These are phyloP conservation scores for Cyberlindnera xishuangbannaensis DNA, from an alignment of 805 yeast species.

Conservation along the genomic window DNA sequence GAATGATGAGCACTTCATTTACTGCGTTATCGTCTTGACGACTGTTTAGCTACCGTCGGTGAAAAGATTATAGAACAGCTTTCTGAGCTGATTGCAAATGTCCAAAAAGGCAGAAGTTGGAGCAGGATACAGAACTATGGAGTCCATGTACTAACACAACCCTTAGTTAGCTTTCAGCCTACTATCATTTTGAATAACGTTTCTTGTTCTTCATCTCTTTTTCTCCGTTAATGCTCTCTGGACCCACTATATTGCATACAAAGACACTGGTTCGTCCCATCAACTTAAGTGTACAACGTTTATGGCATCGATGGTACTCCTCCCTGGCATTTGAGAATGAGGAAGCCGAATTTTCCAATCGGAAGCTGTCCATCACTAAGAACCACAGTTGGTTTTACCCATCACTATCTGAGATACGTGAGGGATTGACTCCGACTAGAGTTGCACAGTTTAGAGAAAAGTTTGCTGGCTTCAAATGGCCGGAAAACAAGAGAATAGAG, in stretches of 20 bases:
- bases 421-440: conserved; percentile 22
- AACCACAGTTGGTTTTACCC: conserved; percentile 23
- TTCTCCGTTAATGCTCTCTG: too few species aligned
- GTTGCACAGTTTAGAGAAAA: conserved; percentile 34
- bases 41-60: conserved; percentile 27
- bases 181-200: too few species aligned
- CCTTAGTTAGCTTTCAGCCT: too few species aligned
- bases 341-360: conserved; percentile 20
- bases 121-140: neutral
- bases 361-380: conserved; percentile 17
- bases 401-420: conserved; percentile 14
- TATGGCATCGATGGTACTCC: conserved; percentile 2
- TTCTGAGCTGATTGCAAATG: conserved; percentile 5
- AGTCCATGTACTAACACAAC: too few species aligned
- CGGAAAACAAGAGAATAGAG: conserved; percentile 20
- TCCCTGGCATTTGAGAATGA: conserved; percentile 18
- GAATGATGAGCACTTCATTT: conserved; percentile 22
- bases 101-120: neutral
- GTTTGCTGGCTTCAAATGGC: conserved; percentile 26
- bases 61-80: conserved; percentile 19
- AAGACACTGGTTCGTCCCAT: neutral
- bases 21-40: conserved; percentile 33
- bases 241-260: too few species aligned
- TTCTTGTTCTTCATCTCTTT: too few species aligned
- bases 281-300: neutral